Evolutionary conservation across 768 basidiomycete species (phyloP).

Genomic region (Pulveroboletus ravenelii): DNA sequence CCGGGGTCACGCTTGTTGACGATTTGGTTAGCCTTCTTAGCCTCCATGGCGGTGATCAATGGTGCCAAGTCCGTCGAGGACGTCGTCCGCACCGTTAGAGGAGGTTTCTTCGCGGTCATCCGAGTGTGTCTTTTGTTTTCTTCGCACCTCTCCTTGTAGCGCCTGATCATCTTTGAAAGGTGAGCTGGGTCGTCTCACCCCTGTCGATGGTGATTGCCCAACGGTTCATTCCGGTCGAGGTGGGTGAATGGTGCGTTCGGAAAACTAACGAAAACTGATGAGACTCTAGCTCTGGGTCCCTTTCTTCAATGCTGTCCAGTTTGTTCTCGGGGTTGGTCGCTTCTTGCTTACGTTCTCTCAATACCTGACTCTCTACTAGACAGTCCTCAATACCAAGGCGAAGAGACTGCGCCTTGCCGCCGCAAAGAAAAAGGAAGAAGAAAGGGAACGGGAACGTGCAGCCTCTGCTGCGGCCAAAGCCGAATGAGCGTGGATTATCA

Average conservation of each 20-base stretch:
- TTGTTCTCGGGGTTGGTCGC: constrained; percentile 63
- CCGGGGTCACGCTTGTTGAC: background rate
- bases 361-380: constrained; percentile 36
- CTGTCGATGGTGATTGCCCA: constrained; percentile 72
- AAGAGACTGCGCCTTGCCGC: constrained; percentile 59
- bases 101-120: constrained; percentile 70
- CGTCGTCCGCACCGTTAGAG: constrained; percentile 61
- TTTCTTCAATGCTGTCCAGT: constrained; percentile 78
- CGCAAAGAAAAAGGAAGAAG: constrained; percentile 44
- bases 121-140: constrained; percentile 42
- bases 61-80: constrained; percentile 67
- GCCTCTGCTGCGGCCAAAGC: constrained; percentile 15
- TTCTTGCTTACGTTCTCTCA: background rate
- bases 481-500: constrained; percentile 14
- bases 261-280: constrained; percentile 1
- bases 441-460: constrained; percentile 32
- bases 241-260: constrained; percentile 27
- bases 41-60: constrained; percentile 79
- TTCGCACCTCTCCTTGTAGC: background rate
- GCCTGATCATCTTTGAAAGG: constrained; percentile 37
- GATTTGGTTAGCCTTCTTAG: constrained; percentile 52
- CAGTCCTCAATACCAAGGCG: constrained; percentile 67
- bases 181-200: constrained; percentile 78
- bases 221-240: constrained; percentile 72
- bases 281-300: constrained; percentile 73